A percentile compares a stretch with the other conserved stretches of the same genome.
These are phyloP conservation scores for Austroboletus novae-zelandiae DNA, from an alignment of 1,284 basidiomycete species.

Conservation along the genomic window DNA sequence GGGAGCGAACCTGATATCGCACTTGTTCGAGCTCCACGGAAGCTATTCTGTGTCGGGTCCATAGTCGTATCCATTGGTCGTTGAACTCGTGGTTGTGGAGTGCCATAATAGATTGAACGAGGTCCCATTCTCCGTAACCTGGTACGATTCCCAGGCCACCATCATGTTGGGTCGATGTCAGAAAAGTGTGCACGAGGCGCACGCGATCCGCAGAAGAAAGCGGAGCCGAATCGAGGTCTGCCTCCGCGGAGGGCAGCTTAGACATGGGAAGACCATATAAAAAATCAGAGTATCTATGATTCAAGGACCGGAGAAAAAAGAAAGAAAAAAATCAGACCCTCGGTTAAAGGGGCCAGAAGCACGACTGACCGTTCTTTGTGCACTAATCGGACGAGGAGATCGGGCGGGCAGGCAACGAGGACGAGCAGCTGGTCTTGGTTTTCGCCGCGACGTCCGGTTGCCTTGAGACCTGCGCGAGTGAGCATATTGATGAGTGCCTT, in stretches of 20 bases:
- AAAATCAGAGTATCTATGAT: constrained; percentile 59
- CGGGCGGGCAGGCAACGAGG: constrained; percentile 71
- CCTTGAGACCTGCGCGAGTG: constrained; percentile 59
- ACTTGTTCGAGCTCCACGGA: constrained; percentile 39
- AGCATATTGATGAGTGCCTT: constrained; percentile 60
- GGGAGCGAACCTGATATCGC: constrained; percentile 36
- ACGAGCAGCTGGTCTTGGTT: constrained; percentile 76
- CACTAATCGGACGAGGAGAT: constrained; percentile 62
- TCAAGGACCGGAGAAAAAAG: background rate
- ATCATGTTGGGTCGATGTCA: constrained; percentile 68
- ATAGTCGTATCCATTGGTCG: constrained; percentile 39
- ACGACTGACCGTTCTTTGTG: constrained; percentile 70
- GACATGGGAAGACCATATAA: constrained; percentile 60
- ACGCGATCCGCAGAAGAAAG: constrained; percentile 73
- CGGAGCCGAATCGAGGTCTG: constrained; percentile 41
- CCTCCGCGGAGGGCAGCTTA: constrained; percentile 40
- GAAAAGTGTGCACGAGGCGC: constrained; percentile 74
- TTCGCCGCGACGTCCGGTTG: constrained; percentile 72
- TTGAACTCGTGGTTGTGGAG: constrained; percentile 85
- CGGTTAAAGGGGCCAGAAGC: background rate
- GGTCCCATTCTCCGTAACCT: constrained; percentile 67
- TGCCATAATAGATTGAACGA: constrained; percentile 76
- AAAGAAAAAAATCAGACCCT: background rate
- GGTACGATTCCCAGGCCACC: constrained; percentile 81
- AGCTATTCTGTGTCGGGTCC: constrained; percentile 30